Percentiles rank a stretch among this genome's conserved stretches.
Evolutionary conservation across 2,329 filamentous ascomycete species (phyloP).

Genomic region (Claviceps quebecensis): DNA sequence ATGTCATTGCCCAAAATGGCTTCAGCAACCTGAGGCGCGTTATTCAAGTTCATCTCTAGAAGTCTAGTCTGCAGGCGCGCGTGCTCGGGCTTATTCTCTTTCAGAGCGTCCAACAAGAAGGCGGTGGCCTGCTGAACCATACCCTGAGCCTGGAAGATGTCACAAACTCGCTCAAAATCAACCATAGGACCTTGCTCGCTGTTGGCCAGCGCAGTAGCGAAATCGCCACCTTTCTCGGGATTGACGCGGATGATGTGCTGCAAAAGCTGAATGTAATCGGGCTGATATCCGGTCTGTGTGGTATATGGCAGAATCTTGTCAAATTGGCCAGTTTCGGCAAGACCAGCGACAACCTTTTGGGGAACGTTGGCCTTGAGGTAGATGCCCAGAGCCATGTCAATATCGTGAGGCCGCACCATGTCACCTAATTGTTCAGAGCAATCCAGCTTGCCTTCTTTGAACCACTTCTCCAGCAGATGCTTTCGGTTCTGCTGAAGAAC

Average conservation of each 20-base stretch:
- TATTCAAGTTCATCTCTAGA: constrained; percentile 94
- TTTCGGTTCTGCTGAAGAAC: constrained; percentile 90
- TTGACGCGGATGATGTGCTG: constrained; percentile 87
- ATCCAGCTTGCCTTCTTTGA: constrained; percentile 89
- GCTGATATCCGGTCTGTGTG: constrained; percentile 70
- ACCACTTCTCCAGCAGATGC: constrained; percentile 94
- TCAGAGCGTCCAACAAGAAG: constrained; percentile 91
- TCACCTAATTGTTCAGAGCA: constrained; percentile 95
- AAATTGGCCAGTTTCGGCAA: constrained; percentile 92
- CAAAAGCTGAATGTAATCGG: constrained; percentile 86
- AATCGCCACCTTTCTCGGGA: constrained; percentile 87
- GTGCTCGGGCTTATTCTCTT: constrained; percentile 90
- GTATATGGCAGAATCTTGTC: constrained; percentile 93
- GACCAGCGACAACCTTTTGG: constrained; percentile 87
- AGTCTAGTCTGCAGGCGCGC: constrained; percentile 86
- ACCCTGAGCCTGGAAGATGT: constrained; percentile 95
- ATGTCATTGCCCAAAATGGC: constrained; percentile 97
- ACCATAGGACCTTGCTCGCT: constrained; percentile 77
- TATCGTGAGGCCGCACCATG: constrained; percentile 77
- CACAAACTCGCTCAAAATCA: constrained; percentile 86
- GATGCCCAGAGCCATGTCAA: constrained; percentile 73
- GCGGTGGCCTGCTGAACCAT: constrained; percentile 97
- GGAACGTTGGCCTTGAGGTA: constrained; percentile 84
- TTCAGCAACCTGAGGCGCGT: constrained; percentile 93
- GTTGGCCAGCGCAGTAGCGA: constrained; percentile 83